Evolutionary conservation across 1,284 basidiomycete genomes (phyloP), one percentile per base, ranked within the genome.

Genomic region (Anthracocystis setariae): DNA sequence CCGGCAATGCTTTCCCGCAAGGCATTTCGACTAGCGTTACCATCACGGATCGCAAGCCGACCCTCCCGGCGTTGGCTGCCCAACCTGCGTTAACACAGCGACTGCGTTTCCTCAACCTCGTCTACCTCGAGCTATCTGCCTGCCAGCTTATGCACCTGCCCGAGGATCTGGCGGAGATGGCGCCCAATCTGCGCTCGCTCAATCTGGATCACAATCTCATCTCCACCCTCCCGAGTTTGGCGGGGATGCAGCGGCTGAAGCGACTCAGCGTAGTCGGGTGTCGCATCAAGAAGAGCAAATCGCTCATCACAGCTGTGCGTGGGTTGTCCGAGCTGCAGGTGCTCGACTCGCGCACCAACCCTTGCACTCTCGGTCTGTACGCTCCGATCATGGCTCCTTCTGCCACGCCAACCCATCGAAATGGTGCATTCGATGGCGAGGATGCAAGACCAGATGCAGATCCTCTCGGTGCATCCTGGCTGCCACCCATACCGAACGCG

Each of bases 51-150:
- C 20, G 37, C 4, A 53, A 58, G 46, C 51, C 45, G 12, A 49
- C 57, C 27, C 29, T 42, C 17, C 33, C 61, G 0, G 21, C 55
- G 7, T 23, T 48, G 21, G 24, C 35, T 13, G 37, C 38, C 8
- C 59, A 45, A 42, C 25, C 54, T 20, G 15, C 46, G 13, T 38
- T 46, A 23, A 15, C 38, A 21, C 67, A 60, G 38, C 56, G 58
- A 4, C 42, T 71, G 13, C 57, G 64, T 15, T 91, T 91, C 84
- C 93, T 93, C 85, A 91, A 93, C 79, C 86, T 99, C 76, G 87
- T 92, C 38, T 98, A 98, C 85, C 87, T 98, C 75, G 95, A 99
- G 85, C 86, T 93, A 37, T 93, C 94, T 12, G 92, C 90, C 44
- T 98, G 96, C 83, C 89, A 92, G 64, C 86, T 98, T 58, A 90